Evolutionary conservation across 2,329 filamentous ascomycete genomes (phyloP).

Genomic region (Trichoderma sp.): DNA sequence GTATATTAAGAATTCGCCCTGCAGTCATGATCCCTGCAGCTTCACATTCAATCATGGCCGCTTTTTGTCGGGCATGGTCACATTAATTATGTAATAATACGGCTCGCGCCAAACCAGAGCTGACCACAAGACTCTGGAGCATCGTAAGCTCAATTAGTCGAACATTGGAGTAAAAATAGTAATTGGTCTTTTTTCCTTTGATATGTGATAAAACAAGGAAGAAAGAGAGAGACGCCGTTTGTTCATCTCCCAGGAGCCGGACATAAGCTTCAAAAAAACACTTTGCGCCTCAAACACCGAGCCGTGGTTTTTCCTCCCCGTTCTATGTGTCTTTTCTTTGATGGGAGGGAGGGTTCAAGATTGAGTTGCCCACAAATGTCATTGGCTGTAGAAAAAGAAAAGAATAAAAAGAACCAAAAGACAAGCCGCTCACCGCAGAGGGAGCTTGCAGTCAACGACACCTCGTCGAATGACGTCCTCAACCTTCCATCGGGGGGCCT

Average conservation of each 20-base stretch:
- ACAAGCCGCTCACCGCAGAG: slow-evolving; percentile 54
- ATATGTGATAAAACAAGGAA: neutral
- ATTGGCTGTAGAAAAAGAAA: neutral
- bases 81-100: slow-evolving; percentile 16
- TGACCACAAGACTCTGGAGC: neutral
- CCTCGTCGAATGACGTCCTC: slow-evolving; percentile 75
- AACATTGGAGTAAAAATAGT: slow-evolving; percentile 1
- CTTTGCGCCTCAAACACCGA: slow-evolving; percentile 25
- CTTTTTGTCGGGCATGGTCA: neutral
- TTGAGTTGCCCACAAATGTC: neutral
- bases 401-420: slow-evolving; percentile 20
- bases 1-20: neutral
- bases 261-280: neutral
- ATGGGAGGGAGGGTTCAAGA: neutral
- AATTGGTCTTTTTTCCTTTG: neutral
- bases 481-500: slow-evolving; percentile 77
- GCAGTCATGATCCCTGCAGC: neutral
- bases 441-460: slow-evolving; percentile 71
- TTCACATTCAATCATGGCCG: neutral
- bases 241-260: slow-evolving; percentile 1
- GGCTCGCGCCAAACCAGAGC: slow-evolving; percentile 8
- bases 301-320: slow-evolving; percentile 10
- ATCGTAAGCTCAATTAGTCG: slow-evolving; percentile 4
- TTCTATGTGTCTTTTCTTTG: slow-evolving; percentile 12
- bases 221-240: neutral